Conservation (phyloP, 2,329 filamentous ascomycete species). For the Diplodia mutila region DNA sequence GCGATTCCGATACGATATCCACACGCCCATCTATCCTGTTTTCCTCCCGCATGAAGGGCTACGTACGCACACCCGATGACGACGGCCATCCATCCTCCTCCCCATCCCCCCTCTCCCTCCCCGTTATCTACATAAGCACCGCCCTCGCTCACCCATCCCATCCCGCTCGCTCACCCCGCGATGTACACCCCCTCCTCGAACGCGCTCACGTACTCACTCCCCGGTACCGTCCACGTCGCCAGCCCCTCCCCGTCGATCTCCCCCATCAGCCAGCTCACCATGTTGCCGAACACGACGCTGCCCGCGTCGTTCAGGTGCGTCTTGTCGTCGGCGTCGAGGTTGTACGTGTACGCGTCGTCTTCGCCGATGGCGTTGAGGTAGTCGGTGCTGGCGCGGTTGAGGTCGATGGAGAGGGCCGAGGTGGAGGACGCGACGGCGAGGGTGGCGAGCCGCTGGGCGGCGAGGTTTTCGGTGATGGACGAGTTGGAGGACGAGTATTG, state of each 20-base stretch:
- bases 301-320: constrained; percentile 22
- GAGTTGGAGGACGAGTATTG: background rate
- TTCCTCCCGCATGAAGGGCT: no score
- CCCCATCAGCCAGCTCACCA: constrained; percentile 21
- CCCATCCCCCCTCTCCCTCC: no score
- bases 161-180: background rate
- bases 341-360: constrained; percentile 12
- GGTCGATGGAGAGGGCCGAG: constrained; percentile 1
- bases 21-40: no score
- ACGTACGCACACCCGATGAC: no score
- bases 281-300: constrained; percentile 21
- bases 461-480: constrained; percentile 8
- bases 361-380: constrained; percentile 24
- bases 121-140: no score
- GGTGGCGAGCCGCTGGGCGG: constrained; percentile 19
- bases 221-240: background rate
- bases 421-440: background rate
- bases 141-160: background rate
- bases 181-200: constrained; percentile 12
- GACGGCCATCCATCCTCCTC: no score
- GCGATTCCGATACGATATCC: no score
- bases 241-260: background rate
- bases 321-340: constrained; percentile 9
- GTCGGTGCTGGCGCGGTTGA: constrained; percentile 14
- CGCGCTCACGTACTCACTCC: background rate